Evolutionary conservation across 73 alveolate species (phyloP).

Genomic region (Tetrahymena elliotti): DNA sequence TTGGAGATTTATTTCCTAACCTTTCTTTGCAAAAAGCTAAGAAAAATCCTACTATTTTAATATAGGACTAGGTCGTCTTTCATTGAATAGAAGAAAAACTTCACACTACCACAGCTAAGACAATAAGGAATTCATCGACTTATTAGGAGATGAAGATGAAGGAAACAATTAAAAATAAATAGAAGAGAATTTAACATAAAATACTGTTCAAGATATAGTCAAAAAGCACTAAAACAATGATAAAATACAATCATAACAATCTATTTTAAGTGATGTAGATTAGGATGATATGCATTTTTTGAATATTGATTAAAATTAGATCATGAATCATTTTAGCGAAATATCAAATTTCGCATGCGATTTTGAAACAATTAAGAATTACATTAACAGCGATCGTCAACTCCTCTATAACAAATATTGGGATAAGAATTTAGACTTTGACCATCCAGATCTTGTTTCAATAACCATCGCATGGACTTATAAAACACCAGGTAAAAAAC

Average conservation of each 20-base stretch:
- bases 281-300: neutral
- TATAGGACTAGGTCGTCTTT: neutral
- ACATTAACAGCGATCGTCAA: neutral
- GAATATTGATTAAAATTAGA: neutral
- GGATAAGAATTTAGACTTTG: neutral
- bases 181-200: neutral
- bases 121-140: neutral
- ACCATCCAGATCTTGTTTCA: neutral
- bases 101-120: neutral
- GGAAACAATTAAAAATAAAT: neutral
- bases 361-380: neutral
- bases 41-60: neutral
- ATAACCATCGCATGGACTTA: neutral
- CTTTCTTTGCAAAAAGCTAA: neutral
- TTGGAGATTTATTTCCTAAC: neutral
- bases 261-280: neutral
- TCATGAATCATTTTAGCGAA: neutral
- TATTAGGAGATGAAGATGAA: neutral
- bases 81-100: neutral
- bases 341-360: neutral
- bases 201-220: neutral
- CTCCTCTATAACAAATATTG: neutral
- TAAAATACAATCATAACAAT: neutral
- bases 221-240: neutral
- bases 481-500: neutral